Evolutionary conservation across 169 alveolate species (phyloP).

Genomic region (Cystoisospora suis): DNA sequence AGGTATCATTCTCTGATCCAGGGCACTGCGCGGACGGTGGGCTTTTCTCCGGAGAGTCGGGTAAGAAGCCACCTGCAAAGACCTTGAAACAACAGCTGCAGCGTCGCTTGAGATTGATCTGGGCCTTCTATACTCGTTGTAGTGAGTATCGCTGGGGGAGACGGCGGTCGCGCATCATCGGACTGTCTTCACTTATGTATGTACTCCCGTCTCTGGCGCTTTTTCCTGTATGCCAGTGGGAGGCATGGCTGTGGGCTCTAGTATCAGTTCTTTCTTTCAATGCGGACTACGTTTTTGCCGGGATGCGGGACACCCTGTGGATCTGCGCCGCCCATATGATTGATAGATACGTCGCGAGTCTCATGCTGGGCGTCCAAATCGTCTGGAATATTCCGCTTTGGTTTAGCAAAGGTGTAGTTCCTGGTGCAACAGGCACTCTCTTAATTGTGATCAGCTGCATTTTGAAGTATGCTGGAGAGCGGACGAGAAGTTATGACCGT

Average conservation of each 20-base stretch:
- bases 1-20: too few relatives aligned
- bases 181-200: constrained; percentile 35
- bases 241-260: constrained; percentile 40
- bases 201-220: constrained; percentile 31
- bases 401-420: neutral
- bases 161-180: constrained; percentile 48
- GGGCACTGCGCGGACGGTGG: too few relatives aligned
- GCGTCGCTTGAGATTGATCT: neutral
- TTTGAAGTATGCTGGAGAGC: constrained; percentile 24
- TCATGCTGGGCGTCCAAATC: constrained; percentile 25
- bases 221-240: constrained; percentile 14
- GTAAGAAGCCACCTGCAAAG: too few relatives aligned
- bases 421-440: neutral
- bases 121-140: neutral
- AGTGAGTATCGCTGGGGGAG: constrained; percentile 45
- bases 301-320: constrained; percentile 45
- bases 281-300: constrained; percentile 47
- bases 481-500: neutral
- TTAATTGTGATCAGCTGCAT: constrained; percentile 22
- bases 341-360: constrained; percentile 48
- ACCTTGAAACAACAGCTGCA: too few relatives aligned
- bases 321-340: constrained; percentile 51
- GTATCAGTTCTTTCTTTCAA: constrained; percentile 19
- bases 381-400: constrained; percentile 42
- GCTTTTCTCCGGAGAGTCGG: too few relatives aligned